phyloP scores from a whole-genome alignment of 257 asterid species.

The Salvia rosmarinus region DNA sequence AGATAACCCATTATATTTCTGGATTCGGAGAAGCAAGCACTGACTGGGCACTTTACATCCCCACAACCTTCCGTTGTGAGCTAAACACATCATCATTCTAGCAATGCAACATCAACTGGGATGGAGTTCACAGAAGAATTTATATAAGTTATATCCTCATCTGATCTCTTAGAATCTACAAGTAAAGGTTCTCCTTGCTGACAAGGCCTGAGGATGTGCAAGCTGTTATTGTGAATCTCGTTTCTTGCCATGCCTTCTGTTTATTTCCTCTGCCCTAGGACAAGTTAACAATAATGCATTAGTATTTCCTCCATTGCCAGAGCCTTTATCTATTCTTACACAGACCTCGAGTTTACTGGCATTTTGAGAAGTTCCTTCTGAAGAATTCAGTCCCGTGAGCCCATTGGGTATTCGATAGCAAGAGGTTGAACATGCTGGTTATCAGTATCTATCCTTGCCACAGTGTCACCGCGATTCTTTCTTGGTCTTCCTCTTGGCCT shows the following conservation, averaged over 20 bases:
- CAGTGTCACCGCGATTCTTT: slow-evolving; percentile 39
- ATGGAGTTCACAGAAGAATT: slow-evolving; percentile 39
- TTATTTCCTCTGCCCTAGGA: slow-evolving; percentile 37
- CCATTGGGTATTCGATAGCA: slow-evolving; percentile 42
- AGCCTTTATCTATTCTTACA: slow-evolving; percentile 31
- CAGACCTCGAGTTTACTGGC: slow-evolving; percentile 30
- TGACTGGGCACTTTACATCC: slow-evolving; percentile 93
- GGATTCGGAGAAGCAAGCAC: slow-evolving; percentile 50
- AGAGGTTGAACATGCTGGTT: slow-evolving; percentile 37
- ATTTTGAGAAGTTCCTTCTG: slow-evolving; percentile 36
- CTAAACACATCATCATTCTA: slow-evolving; percentile 81
- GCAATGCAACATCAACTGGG: slow-evolving; percentile 69
- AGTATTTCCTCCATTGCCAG: slow-evolving; percentile 29
- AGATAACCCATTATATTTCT: slow-evolving; percentile 83
- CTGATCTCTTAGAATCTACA: slow-evolving; percentile 36
- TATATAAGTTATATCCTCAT: slow-evolving; percentile 28
- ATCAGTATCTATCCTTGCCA: slow-evolving; percentile 34
- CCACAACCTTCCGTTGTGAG: slow-evolving; percentile 95
- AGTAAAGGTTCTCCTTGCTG: slow-evolving; percentile 40
- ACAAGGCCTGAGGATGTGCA: slow-evolving; percentile 39
- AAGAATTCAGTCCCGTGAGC: slow-evolving; percentile 22
- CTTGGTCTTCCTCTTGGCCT: slow-evolving; percentile 59
- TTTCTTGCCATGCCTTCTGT: slow-evolving; percentile 37
- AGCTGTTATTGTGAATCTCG: slow-evolving; percentile 33
- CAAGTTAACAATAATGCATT: slow-evolving; percentile 29